Evolutionary conservation across 2,329 filamentous ascomycete species (phyloP).

Genomic region (Aureobasidium namibiae): DNA sequence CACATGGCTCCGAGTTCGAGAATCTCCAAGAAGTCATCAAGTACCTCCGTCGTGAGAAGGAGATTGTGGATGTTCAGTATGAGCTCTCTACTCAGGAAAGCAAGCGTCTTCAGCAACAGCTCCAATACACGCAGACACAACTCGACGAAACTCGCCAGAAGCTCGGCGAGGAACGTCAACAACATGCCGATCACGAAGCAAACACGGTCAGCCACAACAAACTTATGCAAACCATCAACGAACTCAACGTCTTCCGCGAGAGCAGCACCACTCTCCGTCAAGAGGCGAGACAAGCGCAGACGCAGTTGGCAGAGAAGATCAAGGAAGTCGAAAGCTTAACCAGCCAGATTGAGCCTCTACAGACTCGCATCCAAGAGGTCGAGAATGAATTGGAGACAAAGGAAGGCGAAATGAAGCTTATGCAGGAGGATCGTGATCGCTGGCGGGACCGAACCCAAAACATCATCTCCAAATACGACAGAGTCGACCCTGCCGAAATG

Average conservation of each 20-base stretch:
- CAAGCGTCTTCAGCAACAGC: constrained; percentile 81
- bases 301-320: constrained; percentile 66
- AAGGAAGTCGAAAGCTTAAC: constrained; percentile 67
- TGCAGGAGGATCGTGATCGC: constrained; percentile 84
- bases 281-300: constrained; percentile 71
- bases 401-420: constrained; percentile 77
- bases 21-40: constrained; percentile 80
- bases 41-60: constrained; percentile 90
- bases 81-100: constrained; percentile 81
- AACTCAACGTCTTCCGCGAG: constrained; percentile 92
- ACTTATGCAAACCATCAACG: constrained; percentile 87
- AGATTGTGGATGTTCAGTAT: constrained; percentile 94
- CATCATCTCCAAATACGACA: constrained; percentile 91
- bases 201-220: constrained; percentile 75
- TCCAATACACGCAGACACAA: constrained; percentile 78
- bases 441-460: constrained; percentile 96
- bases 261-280: constrained; percentile 86
- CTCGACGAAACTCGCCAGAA: constrained; percentile 84
- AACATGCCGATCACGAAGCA: constrained; percentile 64
- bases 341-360: constrained; percentile 70
- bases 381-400: constrained; percentile 73
- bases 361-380: constrained; percentile 70
- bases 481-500: constrained; percentile 86
- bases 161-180: constrained; percentile 78
- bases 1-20: constrained; percentile 42